Conservation (phyloP, 192 early-diverging fungal species). For the Dissophora ornata region DNA sequence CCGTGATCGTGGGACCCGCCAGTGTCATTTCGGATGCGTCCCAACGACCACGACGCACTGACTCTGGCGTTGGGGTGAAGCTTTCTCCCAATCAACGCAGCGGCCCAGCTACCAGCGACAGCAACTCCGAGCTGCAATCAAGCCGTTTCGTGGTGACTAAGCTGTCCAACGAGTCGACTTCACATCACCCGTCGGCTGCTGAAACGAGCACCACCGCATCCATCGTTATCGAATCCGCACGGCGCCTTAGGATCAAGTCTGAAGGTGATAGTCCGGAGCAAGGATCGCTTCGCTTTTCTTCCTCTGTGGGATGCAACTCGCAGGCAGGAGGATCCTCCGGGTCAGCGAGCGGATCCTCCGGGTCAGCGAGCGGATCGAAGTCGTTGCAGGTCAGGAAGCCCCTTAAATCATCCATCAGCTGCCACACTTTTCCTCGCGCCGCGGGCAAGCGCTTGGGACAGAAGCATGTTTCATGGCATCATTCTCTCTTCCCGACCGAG, state of each 20-base stretch:
- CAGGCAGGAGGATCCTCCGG: neutral
- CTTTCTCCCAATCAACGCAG: conserved; percentile 2
- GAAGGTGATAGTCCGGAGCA: conserved; percentile 15
- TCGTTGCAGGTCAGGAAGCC: neutral
- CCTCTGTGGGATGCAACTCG: neutral
- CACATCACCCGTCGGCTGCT: neutral
- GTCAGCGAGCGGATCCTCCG: neutral
- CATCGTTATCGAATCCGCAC: neutral
- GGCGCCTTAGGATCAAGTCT: conserved; percentile 12
- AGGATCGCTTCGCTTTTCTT: neutral
- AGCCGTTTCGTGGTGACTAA: neutral
- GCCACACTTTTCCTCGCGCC: conserved; percentile 37
- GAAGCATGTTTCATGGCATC: conserved; percentile 51
- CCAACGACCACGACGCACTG: conserved; percentile 32
- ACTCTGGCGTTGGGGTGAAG: conserved; percentile 50
- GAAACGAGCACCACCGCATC: neutral
- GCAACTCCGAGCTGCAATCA: conserved; percentile 1
- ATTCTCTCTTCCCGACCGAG: conserved; percentile 48
- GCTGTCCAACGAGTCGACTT: neutral
- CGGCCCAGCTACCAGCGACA: conserved; percentile 13
- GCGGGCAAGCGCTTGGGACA: conserved; percentile 30
- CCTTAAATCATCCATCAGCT: conserved; percentile 48
- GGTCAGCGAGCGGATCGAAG: conserved; percentile 4
- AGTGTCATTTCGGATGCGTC: neutral
- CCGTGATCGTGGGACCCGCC: neutral